phyloP scores from a whole-genome alignment of 768 basidiomycete species.

The Mrakia frigida region DNA sequence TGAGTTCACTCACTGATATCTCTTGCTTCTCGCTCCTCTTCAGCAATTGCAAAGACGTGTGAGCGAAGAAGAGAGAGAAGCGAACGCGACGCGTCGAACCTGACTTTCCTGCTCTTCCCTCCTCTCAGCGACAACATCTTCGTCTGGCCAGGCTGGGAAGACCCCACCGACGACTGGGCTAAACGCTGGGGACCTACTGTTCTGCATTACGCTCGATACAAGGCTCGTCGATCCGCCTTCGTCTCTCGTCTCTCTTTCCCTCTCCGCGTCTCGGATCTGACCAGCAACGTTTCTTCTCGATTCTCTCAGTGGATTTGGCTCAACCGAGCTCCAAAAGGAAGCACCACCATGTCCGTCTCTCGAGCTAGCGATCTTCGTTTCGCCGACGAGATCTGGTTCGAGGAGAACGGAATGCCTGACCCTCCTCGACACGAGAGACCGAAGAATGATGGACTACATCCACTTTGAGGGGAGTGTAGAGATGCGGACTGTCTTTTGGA shows the following conservation, averaged over 20 bases:
- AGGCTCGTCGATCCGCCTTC: background rate
- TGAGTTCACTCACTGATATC: background rate
- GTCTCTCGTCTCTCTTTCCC: background rate
- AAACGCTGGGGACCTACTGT: conserved; percentile 11
- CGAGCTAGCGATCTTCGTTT: conserved; percentile 5
- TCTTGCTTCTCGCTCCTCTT: background rate
- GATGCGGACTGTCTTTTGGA: too few species aligned
- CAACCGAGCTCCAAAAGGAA: background rate
- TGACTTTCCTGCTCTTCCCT: background rate
- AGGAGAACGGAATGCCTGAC: conserved; percentile 7
- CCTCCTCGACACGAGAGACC: background rate
- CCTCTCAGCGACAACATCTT: conserved; percentile 5
- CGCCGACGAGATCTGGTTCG: conserved; percentile 19
- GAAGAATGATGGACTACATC: conserved; percentile 8
- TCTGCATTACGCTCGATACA: conserved; percentile 5
- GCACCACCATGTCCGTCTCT: conserved; percentile 6
- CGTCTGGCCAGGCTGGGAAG: conserved; percentile 10
- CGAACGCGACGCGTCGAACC: background rate
- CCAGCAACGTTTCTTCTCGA: background rate
- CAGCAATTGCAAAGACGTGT: conserved; percentile 17
- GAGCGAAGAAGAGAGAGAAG: background rate
- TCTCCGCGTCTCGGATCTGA: background rate
- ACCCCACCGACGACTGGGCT: background rate
- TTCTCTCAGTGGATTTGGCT: conserved; percentile 6
- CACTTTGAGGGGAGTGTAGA: background rate